A percentile compares a stretch with the other conserved stretches of the same genome.
Evolutionary conservation across 305 asterid genomes (phyloP).

Genomic region (Caryopteris hybrid): DNA sequence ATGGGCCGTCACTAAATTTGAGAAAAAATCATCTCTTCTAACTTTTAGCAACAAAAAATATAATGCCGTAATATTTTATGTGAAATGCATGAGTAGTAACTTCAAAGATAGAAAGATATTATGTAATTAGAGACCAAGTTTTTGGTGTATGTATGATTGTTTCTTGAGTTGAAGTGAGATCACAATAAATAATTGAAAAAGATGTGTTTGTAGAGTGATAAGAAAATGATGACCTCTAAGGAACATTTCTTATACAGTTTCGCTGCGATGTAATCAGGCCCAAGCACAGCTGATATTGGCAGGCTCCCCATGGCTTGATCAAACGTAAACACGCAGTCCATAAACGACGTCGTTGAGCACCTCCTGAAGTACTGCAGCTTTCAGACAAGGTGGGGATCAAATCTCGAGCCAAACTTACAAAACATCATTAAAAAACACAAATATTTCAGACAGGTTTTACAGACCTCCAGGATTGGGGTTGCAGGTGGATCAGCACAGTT

Average conservation of each 20-base stretch:
- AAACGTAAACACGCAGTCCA: constrained; percentile 34
- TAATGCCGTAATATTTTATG: too few relatives aligned
- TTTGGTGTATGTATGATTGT: not conserved
- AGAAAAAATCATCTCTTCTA: too few relatives aligned
- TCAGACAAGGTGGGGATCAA: not conserved
- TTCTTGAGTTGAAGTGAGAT: too few relatives aligned
- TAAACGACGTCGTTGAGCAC: constrained; percentile 21
- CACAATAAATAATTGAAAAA: too few relatives aligned
- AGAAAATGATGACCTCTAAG: constrained; percentile 28
- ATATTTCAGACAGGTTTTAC: too few relatives aligned
- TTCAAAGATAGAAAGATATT: too few relatives aligned
- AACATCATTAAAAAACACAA: too few relatives aligned
- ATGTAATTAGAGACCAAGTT: too few relatives aligned
- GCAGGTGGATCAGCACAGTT: constrained; percentile 36
- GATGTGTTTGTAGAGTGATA: not conserved
- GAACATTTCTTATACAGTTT: constrained; percentile 30
- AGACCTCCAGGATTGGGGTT: constrained; percentile 43
- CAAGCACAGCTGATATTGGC: constrained; percentile 31
- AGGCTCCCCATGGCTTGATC: not conserved
- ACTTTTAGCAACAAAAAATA: too few relatives aligned
- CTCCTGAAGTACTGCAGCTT: constrained; percentile 41
- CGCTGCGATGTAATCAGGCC: constrained; percentile 35
- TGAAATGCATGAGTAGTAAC: too few relatives aligned
- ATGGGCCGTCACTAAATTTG: too few relatives aligned
- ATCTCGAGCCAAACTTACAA: too few relatives aligned